Conservation (phyloP, 345 rosid species). For the Sonneratia alba region DNA sequence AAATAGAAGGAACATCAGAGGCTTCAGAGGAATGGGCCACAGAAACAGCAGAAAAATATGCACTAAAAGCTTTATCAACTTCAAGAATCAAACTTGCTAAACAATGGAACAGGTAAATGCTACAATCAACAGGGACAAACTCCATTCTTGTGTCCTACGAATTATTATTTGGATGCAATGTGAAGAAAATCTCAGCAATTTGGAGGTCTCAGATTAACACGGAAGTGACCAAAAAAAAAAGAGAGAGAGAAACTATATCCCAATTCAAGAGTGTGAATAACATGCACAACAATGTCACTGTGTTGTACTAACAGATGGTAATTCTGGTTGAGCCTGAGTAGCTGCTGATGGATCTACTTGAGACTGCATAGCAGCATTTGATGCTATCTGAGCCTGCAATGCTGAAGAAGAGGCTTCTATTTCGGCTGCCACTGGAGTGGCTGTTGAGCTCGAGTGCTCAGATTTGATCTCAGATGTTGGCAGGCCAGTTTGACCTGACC, state of each 20-base stretch:
- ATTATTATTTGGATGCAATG: background rate
- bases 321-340: constrained; percentile 4
- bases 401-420: constrained; percentile 28
- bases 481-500: constrained; percentile 19
- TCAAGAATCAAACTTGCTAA: background rate
- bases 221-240: background rate
- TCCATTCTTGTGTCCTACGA: background rate
- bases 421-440: constrained; percentile 28
- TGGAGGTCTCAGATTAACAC: background rate
- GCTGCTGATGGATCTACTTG: constrained; percentile 2
- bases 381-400: background rate
- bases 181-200: background rate
- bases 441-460: constrained; percentile 32
- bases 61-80: background rate
- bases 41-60: background rate
- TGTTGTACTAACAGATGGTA: background rate
- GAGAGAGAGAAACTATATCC: background rate
- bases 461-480: constrained; percentile 34
- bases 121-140: background rate
- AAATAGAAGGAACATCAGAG: no score
- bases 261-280: background rate
- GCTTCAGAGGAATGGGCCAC: no score
- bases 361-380: background rate
- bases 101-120: background rate
- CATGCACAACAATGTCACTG: constrained; percentile 10